Evolutionary conservation across 495 filamentous ascomycete species (phyloP).

Genomic region (Pyrenopolyporus hunteri): DNA sequence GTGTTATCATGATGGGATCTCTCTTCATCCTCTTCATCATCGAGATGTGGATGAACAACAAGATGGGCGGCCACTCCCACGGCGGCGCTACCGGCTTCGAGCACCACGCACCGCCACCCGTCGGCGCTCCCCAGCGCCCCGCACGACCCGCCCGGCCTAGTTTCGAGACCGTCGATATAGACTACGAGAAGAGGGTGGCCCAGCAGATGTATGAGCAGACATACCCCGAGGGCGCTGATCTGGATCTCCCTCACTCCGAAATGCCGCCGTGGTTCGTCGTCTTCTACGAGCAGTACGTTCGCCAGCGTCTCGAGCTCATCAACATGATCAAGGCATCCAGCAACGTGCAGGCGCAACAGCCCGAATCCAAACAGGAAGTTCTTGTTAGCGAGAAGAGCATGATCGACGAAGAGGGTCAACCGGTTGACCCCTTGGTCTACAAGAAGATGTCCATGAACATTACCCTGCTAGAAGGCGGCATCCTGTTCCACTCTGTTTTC

Average conservation of each 20-base stretch:
- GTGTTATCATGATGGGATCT: conserved; percentile 64
- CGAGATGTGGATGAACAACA: conserved; percentile 61
- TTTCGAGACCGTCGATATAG: conserved; percentile 44
- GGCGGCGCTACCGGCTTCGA: conserved; percentile 56
- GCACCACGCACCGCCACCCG: conserved; percentile 17
- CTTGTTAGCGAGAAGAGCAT: conserved; percentile 38
- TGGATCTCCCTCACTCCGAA: conserved; percentile 47
- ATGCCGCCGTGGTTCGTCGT: conserved; percentile 63
- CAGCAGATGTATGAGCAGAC: conserved; percentile 47
- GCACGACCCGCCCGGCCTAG: conserved; percentile 40
- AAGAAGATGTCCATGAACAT: conserved; percentile 59
- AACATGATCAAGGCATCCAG: conserved; percentile 48
- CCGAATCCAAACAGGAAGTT: conserved; percentile 24
- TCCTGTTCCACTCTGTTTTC: conserved; percentile 67
- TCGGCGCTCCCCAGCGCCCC: conserved; percentile 27
- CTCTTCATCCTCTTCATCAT: conserved; percentile 62
- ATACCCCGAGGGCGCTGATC: conserved; percentile 34
- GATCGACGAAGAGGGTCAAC: conserved; percentile 49
- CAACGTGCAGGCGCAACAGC: conserved; percentile 9
- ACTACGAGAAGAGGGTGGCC: conserved; percentile 51
- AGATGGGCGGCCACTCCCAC: conserved; percentile 58
- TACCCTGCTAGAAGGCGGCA: conserved; percentile 61
- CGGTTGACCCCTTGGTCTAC: conserved; percentile 52
- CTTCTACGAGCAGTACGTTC: conserved; percentile 61
- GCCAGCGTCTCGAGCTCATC: conserved; percentile 57